Percentiles rank a stretch among this genome's conserved stretches.
Conservation (phyloP, 768 basidiomycete species). For the Trametes villosa region DNA sequence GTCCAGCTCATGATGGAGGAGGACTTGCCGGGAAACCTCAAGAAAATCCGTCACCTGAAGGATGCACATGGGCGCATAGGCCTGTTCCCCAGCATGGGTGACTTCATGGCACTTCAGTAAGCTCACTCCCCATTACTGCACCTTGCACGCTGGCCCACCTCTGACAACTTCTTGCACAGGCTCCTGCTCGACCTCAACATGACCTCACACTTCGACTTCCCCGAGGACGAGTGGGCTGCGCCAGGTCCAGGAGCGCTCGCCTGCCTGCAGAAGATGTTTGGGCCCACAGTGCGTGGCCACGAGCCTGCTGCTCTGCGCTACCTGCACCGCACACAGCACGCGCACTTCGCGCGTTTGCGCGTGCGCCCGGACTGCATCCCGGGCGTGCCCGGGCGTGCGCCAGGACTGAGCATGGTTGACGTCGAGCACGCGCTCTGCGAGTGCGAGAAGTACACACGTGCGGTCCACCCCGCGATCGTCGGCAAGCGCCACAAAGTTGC, state of each 20-base stretch:
- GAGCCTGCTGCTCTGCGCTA: slow-evolving; percentile 69
- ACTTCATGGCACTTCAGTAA: slow-evolving; percentile 74
- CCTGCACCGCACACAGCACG: slow-evolving; percentile 60
- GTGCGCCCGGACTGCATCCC: slow-evolving; percentile 32
- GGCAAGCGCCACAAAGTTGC: slow-evolving; percentile 42
- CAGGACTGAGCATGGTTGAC: slow-evolving; percentile 62
- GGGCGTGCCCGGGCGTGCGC: slow-evolving; percentile 23
- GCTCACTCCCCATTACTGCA: slow-evolving; percentile 42
- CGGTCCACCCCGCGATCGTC: slow-evolving; percentile 51
- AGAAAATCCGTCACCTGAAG: slow-evolving; percentile 54
- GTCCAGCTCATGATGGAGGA: slow-evolving; percentile 52
- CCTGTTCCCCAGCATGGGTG: slow-evolving; percentile 74
- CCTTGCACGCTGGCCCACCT: neutral
- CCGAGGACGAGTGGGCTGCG: slow-evolving; percentile 70
- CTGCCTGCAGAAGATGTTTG: slow-evolving; percentile 74
- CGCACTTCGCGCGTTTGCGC: slow-evolving; percentile 65
- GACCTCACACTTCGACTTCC: slow-evolving; percentile 54
- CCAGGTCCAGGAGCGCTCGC: slow-evolving; percentile 68
- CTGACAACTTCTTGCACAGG: slow-evolving; percentile 23
- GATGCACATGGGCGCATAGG: slow-evolving; percentile 61
- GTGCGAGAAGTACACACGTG: slow-evolving; percentile 75
- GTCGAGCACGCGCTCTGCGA: slow-evolving; percentile 83
- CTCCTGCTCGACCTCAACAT: slow-evolving; percentile 43
- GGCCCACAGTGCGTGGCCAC: slow-evolving; percentile 42
- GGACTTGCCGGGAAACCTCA: slow-evolving; percentile 53